Percentiles rank a stretch among this genome's conserved stretches.
Conservation (phyloP, 805 yeast species). For the Groenewaldozyma tartarivorans region DNA sequence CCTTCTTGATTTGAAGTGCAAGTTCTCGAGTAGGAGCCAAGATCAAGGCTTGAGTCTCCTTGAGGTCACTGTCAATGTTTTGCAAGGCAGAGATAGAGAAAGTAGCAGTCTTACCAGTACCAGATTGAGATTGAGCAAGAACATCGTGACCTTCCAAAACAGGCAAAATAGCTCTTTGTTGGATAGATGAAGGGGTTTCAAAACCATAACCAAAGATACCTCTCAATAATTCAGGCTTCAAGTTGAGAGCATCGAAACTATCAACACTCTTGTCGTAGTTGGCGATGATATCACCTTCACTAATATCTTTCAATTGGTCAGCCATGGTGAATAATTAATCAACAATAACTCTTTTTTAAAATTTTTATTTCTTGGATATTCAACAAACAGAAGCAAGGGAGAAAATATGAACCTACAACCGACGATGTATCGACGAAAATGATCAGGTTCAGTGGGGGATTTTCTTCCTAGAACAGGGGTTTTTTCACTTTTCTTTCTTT, state of each 20-base stretch:
- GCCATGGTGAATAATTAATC: constrained; percentile 24
- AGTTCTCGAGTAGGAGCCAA: constrained; percentile 94
- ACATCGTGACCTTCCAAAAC: constrained; percentile 92
- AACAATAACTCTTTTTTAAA: not conserved
- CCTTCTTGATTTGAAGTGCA: constrained; percentile 87
- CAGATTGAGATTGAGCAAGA: constrained; percentile 97
- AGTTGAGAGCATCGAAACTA: constrained; percentile 65
- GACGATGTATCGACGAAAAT: no score
- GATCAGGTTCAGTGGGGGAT: no score
- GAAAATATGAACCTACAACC: no score
- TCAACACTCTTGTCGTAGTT: constrained; percentile 88
- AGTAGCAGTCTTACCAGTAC: constrained; percentile 99
- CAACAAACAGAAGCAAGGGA: no score
- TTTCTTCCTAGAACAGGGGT: no score
- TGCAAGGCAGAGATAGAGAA: constrained; percentile 91
- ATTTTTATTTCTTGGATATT: no score
- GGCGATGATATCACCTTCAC: constrained; percentile 76
- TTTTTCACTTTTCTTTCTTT: no score
- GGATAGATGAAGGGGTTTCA: constrained; percentile 95
- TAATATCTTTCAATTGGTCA: constrained; percentile 50
- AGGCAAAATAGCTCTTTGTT: constrained; percentile 93
- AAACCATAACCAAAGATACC: constrained; percentile 76
- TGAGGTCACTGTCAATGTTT: constrained; percentile 61
- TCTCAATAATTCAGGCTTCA: constrained; percentile 44
- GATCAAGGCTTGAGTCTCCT: constrained; percentile 80